Evolutionary conservation across 163 green algal genomes (phyloP).

Genomic region (Volvox carteri): DNA sequence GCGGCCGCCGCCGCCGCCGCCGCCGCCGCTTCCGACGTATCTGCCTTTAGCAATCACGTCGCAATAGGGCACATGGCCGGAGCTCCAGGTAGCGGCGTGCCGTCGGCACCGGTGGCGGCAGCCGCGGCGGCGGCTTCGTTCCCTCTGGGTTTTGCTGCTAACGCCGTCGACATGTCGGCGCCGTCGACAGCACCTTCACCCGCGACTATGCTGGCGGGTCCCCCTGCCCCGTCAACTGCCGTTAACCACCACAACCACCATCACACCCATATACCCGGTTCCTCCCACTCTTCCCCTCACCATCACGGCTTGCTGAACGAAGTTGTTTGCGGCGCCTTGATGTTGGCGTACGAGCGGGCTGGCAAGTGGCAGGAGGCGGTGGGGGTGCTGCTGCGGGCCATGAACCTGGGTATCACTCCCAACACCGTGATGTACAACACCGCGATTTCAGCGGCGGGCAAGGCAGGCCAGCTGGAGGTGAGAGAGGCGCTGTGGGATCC

Average conservation of each 20-base stretch:
- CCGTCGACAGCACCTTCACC: background rate
- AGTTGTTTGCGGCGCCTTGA: conserved; percentile 84
- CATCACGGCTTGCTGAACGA: conserved; percentile 76
- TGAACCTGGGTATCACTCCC: conserved; percentile 76
- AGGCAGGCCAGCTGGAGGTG: conserved; percentile 75
- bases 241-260: background rate
- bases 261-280: background rate
- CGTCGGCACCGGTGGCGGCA: background rate
- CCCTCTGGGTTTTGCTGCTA: background rate
- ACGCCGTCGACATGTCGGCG: background rate
- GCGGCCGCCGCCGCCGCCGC: background rate
- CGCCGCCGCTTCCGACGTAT: background rate
- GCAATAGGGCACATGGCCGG: no score
- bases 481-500: no score
- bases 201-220: no score
- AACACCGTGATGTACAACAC: conserved; percentile 91
- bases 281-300: background rate
- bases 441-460: conserved; percentile 86
- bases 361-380: conserved; percentile 83
- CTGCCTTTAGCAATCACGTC: background rate
- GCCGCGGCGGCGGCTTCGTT: background rate
- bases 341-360: conserved; percentile 87
- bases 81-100: background rate
- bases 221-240: no score
- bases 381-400: conserved; percentile 75